Conservation (phyloP, 2,329 filamentous ascomycete genomes). For the Corinectria fuckeliana region DNA sequence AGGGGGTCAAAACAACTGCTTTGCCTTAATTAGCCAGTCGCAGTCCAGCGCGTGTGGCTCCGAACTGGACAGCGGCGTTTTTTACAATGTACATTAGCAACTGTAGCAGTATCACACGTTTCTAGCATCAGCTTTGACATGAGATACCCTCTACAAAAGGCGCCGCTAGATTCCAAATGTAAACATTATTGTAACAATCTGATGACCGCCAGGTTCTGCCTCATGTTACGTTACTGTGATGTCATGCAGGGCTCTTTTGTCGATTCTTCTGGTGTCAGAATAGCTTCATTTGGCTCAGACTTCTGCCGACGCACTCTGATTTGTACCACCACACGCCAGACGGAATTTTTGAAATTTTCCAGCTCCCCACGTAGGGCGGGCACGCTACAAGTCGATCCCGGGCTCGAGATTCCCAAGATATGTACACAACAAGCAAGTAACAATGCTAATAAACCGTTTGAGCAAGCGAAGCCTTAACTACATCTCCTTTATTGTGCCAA, state of each 20-base stretch:
- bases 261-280: neutral
- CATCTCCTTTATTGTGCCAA: neutral
- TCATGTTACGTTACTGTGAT: neutral
- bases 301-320: neutral
- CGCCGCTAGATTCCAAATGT: slow-evolving; percentile 4
- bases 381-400: neutral
- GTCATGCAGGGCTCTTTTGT: neutral
- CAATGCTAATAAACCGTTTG: neutral
- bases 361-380: slow-evolving; percentile 11
- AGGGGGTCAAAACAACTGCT: slow-evolving; percentile 10
- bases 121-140: neutral
- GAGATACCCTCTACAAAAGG: slow-evolving; percentile 10
- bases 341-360: slow-evolving; percentile 35
- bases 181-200: slow-evolving; percentile 17
- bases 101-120: slow-evolving; percentile 10
- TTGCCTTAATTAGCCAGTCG: slow-evolving; percentile 13
- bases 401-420: neutral
- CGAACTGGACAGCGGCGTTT: slow-evolving; percentile 10
- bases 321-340: neutral
- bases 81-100: slow-evolving; percentile 6
- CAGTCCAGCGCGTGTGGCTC: slow-evolving; percentile 1
- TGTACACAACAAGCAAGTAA: slow-evolving; percentile 4
- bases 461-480: neutral
- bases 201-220: neutral
- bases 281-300: neutral